phyloP scores from a whole-genome alignment of 2,329 filamentous ascomycete species.

The Curvularia spicifera region DNA sequence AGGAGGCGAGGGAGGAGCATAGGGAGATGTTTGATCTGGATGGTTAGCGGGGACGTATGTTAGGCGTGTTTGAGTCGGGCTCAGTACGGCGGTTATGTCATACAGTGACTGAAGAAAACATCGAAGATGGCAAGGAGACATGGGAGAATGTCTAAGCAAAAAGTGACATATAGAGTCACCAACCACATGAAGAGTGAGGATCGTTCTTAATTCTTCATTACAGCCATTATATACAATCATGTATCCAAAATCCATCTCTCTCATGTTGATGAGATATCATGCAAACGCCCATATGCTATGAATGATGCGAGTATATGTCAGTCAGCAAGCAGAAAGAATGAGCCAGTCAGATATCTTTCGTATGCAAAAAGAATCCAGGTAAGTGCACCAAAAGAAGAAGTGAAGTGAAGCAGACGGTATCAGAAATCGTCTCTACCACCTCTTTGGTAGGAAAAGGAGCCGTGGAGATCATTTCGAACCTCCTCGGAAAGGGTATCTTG shows the following conservation, averaged over 20 bases:
- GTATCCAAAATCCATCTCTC: not conserved
- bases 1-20: constrained; percentile 56
- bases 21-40: constrained; percentile 55
- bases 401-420: not conserved
- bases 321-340: not conserved
- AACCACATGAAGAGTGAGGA: not conserved
- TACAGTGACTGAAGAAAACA: not conserved
- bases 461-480: constrained; percentile 20
- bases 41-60: constrained; percentile 26
- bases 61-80: too few relatives aligned
- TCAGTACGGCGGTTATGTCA: not conserved
- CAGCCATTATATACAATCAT: not conserved
- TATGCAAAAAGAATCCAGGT: not conserved
- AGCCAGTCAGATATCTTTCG: not conserved
- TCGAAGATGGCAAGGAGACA: not conserved
- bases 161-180: not conserved
- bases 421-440: not conserved
- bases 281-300: constrained; percentile 18
- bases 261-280: constrained; percentile 3
- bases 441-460: constrained; percentile 19
- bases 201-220: not conserved
- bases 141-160: not conserved
- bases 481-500: constrained; percentile 23
- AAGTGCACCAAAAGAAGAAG: not conserved
- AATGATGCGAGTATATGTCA: not conserved